Conservation (phyloP, 2,329 filamentous ascomycete species). For the Hortaea sp. region DNA sequence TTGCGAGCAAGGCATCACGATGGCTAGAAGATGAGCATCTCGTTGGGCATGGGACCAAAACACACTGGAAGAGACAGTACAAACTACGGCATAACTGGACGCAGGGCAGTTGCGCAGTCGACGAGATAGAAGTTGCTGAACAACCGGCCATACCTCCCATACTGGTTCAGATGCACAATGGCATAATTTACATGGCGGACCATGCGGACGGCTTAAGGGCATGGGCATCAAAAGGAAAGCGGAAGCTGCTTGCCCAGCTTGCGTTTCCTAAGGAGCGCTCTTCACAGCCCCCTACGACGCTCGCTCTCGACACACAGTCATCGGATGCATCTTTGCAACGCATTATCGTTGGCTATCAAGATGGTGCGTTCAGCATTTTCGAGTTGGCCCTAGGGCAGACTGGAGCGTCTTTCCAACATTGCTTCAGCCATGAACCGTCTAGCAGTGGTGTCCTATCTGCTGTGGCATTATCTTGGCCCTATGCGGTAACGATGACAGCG, state of each 20-base stretch:
- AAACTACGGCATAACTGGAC: slow-evolving; percentile 87
- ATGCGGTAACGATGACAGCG: slow-evolving; percentile 67
- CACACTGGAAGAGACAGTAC: slow-evolving; percentile 83
- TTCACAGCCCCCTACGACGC: slow-evolving; percentile 44
- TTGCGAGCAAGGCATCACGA: slow-evolving; percentile 46
- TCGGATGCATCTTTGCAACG: slow-evolving; percentile 17
- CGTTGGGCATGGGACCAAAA: slow-evolving; percentile 40
- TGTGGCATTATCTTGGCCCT: slow-evolving; percentile 63
- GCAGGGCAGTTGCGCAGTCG: slow-evolving; percentile 66
- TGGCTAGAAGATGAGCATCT: slow-evolving; percentile 53
- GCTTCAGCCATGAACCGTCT: slow-evolving; percentile 52
- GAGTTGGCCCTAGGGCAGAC: slow-evolving; percentile 37
- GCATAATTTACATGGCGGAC: slow-evolving; percentile 70
- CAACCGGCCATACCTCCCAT: slow-evolving; percentile 46
- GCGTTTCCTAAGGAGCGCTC: background rate
- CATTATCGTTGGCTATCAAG: slow-evolving; percentile 58
- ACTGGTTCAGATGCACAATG: slow-evolving; percentile 67
- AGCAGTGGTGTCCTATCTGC: slow-evolving; percentile 55
- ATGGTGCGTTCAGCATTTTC: slow-evolving; percentile 66
- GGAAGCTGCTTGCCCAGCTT: slow-evolving; percentile 48
- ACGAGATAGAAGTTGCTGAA: slow-evolving; percentile 59
- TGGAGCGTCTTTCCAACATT: slow-evolving; percentile 34
- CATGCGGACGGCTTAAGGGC: slow-evolving; percentile 58
- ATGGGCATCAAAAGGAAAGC: slow-evolving; percentile 58
- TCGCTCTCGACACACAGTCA: slow-evolving; percentile 49